Base-by-base conservation (phyloP, 2,329 filamentous ascomycete genomes). In the Chrysoporthe cubensis region DNA sequence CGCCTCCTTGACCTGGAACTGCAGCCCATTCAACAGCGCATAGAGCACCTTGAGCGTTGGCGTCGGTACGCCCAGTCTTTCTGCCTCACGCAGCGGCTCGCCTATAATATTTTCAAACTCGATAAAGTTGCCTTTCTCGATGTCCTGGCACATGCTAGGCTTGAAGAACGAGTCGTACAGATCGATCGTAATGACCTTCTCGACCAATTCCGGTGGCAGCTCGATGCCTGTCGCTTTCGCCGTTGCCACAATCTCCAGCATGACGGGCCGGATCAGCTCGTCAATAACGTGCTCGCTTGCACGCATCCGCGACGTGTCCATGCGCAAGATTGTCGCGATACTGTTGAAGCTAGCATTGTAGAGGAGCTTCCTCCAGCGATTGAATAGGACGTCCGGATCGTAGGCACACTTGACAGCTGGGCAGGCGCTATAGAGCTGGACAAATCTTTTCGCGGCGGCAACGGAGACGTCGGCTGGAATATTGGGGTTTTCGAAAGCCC, bases 21-120 rank as follows among this genome's bases (percentile, higher is more conserved):
- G 85, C 42, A 87, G 75, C 0, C 79, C 80, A 71, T 80, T 81
- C 11, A 83, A 76, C 42, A 86, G 72, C 2, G 78, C 77, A 72
- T 87, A 87, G 1, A 88, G 70, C 7, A 81, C 78, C 66, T 77
- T 75, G 43, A 88, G 74, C 18, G 81, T 84, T 0, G 85, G 85
- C 76, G 83, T 83, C 1, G 76, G 67, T 1, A 88, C 84, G 1
- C 84, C 84, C 0, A 78, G 74, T 43, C 73, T 74, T 70, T 81
- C 80, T 0, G 81, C 86, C 71, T 85, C 85, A 2, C 83, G 76
- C 58, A 88, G 69, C n/a, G 85, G 84, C 76, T 88, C 86, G 1
- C 85, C 85, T 3, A 88, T 74, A 46, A 88, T 80, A 69, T 83
- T 86, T 73, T 88, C 85, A 60, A 82, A 80, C 74, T 89, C 86